phyloP scores from a whole-genome alignment of 2,329 filamentous ascomycete species.

The Aspergillus piperis region DNA sequence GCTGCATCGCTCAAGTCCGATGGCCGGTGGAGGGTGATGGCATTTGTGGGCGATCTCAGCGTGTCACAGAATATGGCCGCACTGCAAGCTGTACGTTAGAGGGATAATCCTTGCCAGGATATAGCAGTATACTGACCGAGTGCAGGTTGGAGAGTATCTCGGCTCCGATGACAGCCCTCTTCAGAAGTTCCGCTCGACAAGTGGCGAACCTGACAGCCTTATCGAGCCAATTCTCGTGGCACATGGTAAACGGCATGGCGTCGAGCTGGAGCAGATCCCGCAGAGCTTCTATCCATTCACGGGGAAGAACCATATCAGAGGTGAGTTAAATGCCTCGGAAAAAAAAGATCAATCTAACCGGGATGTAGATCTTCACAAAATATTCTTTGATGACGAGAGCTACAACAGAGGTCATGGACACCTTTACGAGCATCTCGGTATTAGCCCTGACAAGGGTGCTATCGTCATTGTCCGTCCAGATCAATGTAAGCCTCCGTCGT shows the following conservation, averaged over 20 bases:
- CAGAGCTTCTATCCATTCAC: constrained; percentile 58
- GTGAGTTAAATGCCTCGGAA: constrained; percentile 36
- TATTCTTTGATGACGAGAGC: constrained; percentile 58
- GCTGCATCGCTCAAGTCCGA: constrained; percentile 53
- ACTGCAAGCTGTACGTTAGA: constrained; percentile 41
- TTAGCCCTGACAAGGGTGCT: constrained; percentile 50
- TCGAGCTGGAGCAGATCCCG: constrained; percentile 58
- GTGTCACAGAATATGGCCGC: constrained; percentile 27
- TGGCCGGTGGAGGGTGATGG: constrained; percentile 54
- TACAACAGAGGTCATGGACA: constrained; percentile 59
- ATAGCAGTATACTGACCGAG: constrained; percentile 9
- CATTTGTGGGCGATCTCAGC: constrained; percentile 50
- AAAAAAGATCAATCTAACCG: neutral
- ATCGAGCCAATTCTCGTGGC: constrained; percentile 61
- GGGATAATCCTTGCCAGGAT: neutral
- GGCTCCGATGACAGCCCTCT: constrained; percentile 45
- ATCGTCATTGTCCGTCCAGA: constrained; percentile 61
- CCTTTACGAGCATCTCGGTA: constrained; percentile 58
- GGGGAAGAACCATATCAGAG: constrained; percentile 57
- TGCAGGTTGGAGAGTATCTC: constrained; percentile 45
- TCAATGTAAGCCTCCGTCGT: constrained; percentile 52
- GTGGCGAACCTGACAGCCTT: constrained; percentile 53
- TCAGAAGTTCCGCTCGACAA: constrained; percentile 45
- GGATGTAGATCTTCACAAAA: constrained; percentile 57
- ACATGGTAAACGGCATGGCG: constrained; percentile 48